Conservation (phyloP, 2,329 filamentous ascomycete species). For the Colletotrichum australisinense region DNA sequence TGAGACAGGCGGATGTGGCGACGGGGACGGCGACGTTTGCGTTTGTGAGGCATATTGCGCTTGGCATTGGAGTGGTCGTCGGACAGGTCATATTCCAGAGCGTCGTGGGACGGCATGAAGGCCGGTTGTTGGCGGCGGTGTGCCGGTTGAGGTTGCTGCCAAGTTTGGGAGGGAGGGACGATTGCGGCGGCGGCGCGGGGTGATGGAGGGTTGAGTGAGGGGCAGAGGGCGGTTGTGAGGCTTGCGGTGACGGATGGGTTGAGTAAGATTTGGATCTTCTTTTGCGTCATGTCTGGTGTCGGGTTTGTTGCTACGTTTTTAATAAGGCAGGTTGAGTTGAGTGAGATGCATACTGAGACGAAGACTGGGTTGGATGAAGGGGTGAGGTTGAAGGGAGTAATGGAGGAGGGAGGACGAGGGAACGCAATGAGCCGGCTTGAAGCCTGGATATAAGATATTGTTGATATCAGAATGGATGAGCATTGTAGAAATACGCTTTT, state of each 20-base stretch:
- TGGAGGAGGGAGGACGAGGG: neutral
- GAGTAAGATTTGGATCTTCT: conserved; percentile 68
- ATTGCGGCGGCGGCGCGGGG: conserved; percentile 71
- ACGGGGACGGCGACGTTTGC: conserved; percentile 75
- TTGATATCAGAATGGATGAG: neutral
- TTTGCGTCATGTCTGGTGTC: conserved; percentile 58
- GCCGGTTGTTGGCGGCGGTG: conserved; percentile 55
- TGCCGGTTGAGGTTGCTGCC: conserved; percentile 61
- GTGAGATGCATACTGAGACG: conserved; percentile 65
- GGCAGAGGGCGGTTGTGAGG: conserved; percentile 54
- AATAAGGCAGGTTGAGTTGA: conserved; percentile 61
- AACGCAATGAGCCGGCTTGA: neutral
- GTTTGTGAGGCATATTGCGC: conserved; percentile 77
- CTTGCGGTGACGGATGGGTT: conserved; percentile 62
- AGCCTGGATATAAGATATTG: neutral
- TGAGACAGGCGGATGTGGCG: conserved; percentile 73
- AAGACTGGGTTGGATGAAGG: conserved; percentile 50
- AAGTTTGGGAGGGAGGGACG: conserved; percentile 68
- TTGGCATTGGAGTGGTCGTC: conserved; percentile 75
- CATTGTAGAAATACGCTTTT: neutral
- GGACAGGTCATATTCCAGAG: conserved; percentile 87
- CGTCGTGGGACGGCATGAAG: conserved; percentile 69
- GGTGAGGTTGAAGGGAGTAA: neutral
- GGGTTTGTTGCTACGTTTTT: conserved; percentile 61
- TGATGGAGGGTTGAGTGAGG: conserved; percentile 63